A percentile compares a stretch with the other conserved stretches of the same genome.
These are phyloP conservation scores for Colletotrichum gloeosporioides DNA, from an alignment of 2,329 filamentous ascomycete genomes.

Conservation along the genomic window DNA sequence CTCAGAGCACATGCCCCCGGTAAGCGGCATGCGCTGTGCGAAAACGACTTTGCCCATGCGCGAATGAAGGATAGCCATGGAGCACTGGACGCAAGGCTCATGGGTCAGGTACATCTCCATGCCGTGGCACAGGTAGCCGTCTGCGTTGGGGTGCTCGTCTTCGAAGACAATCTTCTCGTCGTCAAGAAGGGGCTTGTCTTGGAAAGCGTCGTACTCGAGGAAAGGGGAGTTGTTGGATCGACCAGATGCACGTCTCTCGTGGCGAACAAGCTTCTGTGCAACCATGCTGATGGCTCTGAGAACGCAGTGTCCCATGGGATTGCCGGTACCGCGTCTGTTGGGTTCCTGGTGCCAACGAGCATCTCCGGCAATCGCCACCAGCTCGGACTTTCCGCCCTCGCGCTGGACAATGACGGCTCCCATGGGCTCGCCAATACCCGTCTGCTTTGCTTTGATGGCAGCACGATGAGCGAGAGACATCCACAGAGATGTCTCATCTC, in stretches of 20 bases:
- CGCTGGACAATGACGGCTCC: conserved; percentile 80
- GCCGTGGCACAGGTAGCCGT: conserved; percentile 92
- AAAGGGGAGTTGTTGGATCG: conserved; percentile 40
- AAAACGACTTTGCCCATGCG: conserved; percentile 89
- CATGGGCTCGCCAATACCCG: conserved; percentile 70
- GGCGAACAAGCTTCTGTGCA: conserved; percentile 67
- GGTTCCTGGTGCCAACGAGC: conserved; percentile 70
- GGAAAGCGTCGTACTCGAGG: conserved; percentile 67
- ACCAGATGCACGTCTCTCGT: conserved; percentile 51
- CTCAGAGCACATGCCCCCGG: conserved; percentile 84
- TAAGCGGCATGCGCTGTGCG: conserved; percentile 76
- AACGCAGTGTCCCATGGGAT: conserved; percentile 79
- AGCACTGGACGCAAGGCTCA: conserved; percentile 95
- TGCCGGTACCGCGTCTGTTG: conserved; percentile 58
- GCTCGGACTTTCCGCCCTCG: conserved; percentile 51
- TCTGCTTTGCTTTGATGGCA: conserved; percentile 61
- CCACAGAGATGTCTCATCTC: conserved; percentile 67
- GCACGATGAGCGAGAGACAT: conserved; percentile 71
- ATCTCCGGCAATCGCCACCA: conserved; percentile 79
- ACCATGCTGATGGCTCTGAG: conserved; percentile 85
- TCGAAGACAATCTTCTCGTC: conserved; percentile 69
- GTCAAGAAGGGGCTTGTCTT: conserved; percentile 71
- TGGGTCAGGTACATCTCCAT: conserved; percentile 94
- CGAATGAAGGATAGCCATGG: conserved; percentile 94
- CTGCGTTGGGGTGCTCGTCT: conserved; percentile 68